Conservation (phyloP, 148 eudicot genomes). For the Polygonum maritimum region DNA sequence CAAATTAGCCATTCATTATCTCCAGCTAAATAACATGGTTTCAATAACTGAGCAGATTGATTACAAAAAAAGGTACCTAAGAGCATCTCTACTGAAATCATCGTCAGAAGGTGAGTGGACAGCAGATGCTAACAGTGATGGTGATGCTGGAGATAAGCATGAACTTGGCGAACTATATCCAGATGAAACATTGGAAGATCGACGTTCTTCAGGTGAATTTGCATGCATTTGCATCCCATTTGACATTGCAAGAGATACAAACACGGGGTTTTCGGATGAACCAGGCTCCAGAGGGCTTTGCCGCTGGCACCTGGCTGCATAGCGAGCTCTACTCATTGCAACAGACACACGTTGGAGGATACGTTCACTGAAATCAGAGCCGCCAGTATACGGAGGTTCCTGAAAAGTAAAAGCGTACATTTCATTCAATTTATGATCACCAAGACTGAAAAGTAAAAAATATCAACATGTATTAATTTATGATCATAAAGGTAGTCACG, state of each 20-base stretch:
- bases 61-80: constrained; percentile 23
- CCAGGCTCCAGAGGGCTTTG: constrained; percentile 28
- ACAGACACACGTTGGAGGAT: constrained; percentile 55
- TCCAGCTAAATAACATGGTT: not conserved
- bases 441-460: constrained; percentile 21
- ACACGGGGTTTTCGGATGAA: constrained; percentile 31
- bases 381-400: constrained; percentile 41
- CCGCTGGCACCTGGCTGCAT: constrained; percentile 31
- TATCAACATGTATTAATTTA: not conserved
- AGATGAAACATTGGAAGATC: constrained; percentile 24
- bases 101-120: not conserved
- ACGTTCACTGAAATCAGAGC: constrained; percentile 50
- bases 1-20: not conserved
- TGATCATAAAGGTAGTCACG: not conserved
- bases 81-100: constrained; percentile 13
- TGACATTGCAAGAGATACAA: constrained; percentile 16
- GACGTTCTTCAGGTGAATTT: constrained; percentile 32
- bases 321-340: constrained; percentile 42
- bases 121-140: not conserved
- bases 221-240: constrained; percentile 19
- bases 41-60: not conserved
- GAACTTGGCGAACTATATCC: constrained; percentile 9
- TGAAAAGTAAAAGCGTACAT: constrained; percentile 16
- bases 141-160: not conserved
- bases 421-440: not conserved